Percentiles rank a stretch among this genome's conserved stretches.
Conservation (phyloP, 1,284 basidiomycete genomes). For the Sparassis latifolia region DNA sequence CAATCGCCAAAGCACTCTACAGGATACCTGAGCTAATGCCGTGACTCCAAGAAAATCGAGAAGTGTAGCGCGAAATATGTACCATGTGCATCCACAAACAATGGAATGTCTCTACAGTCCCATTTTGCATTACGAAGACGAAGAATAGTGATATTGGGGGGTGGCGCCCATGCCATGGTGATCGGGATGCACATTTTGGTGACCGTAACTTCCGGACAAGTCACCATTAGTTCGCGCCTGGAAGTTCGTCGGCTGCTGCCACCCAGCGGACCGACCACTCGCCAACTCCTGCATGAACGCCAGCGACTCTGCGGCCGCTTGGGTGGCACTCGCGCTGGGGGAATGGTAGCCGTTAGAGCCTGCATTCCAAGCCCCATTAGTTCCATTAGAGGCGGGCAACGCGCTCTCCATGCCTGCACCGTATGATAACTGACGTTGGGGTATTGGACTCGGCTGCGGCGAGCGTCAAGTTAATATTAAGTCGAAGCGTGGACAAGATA, state of each 20-base stretch:
- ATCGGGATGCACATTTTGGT: not conserved
- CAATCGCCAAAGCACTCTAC: not conserved
- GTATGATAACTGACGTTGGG: conserved; percentile 6
- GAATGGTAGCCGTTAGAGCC: conserved; percentile 12
- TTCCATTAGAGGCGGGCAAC: not conserved
- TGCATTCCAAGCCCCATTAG: conserved; percentile 1
- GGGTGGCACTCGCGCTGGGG: conserved; percentile 8
- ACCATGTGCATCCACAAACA: not conserved
- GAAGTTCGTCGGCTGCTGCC: not conserved
- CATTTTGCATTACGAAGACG: not conserved
- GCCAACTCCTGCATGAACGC: conserved; percentile 16
- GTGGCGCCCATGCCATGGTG: not conserved
- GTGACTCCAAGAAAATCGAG: not conserved
- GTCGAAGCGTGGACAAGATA: not conserved
- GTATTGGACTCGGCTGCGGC: conserved; percentile 1
- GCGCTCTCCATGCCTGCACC: conserved; percentile 8
- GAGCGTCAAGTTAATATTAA: not conserved
- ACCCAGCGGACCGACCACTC: conserved; percentile 2
- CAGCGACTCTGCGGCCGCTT: conserved; percentile 18
- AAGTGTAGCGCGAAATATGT: not conserved
- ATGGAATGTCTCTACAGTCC: not conserved
- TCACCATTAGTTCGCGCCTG: conserved; percentile 1
- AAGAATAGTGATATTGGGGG: conserved; percentile 1
- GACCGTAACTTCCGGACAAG: not conserved
- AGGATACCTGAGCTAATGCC: not conserved